phyloP scores from a whole-genome alignment of 2,329 filamentous ascomycete genomes.

The Penicillium sp. region DNA sequence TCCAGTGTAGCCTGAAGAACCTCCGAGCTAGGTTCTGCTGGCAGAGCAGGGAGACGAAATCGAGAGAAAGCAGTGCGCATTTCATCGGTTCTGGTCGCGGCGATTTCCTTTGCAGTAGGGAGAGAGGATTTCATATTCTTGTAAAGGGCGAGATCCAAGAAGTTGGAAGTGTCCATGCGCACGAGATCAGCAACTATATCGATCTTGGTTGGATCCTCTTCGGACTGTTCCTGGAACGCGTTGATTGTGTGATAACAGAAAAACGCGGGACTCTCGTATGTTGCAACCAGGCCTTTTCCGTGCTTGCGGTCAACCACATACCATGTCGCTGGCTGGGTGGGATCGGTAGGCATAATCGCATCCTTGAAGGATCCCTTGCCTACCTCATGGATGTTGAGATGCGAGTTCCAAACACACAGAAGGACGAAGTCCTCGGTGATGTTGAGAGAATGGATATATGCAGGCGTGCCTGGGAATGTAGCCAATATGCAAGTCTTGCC shows the following conservation, averaged over 20 bases:
- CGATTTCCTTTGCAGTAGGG: slow-evolving; percentile 41
- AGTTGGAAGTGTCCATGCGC: slow-evolving; percentile 62
- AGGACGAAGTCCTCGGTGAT: slow-evolving; percentile 69
- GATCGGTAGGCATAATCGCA: slow-evolving; percentile 64
- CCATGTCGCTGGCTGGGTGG: slow-evolving; percentile 62
- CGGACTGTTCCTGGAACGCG: slow-evolving; percentile 63
- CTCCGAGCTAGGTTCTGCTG: slow-evolving; percentile 14
- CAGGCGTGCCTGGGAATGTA: slow-evolving; percentile 57
- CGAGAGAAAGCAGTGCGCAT: slow-evolving; percentile 29
- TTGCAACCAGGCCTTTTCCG: slow-evolving; percentile 65
- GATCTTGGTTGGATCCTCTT: slow-evolving; percentile 30
- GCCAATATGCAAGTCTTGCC: slow-evolving; percentile 71
- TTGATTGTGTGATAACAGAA: slow-evolving; percentile 83
- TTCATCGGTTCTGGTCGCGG: slow-evolving; percentile 35
- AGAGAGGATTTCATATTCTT: slow-evolving; percentile 63
- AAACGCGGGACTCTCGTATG: slow-evolving; percentile 65
- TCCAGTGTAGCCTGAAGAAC: slow-evolving; percentile 23
- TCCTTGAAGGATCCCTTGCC: slow-evolving; percentile 52
- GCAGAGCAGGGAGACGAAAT: slow-evolving; percentile 40
- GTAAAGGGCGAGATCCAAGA: slow-evolving; percentile 69
- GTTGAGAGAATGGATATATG: slow-evolving; percentile 83
- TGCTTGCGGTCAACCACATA: slow-evolving; percentile 68
- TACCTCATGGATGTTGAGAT: slow-evolving; percentile 50
- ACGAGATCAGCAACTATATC: slow-evolving; percentile 66
- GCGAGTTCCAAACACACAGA: slow-evolving; percentile 69